Conservation (phyloP, 1,284 basidiomycete genomes). For the Coniophora puteana region DNA sequence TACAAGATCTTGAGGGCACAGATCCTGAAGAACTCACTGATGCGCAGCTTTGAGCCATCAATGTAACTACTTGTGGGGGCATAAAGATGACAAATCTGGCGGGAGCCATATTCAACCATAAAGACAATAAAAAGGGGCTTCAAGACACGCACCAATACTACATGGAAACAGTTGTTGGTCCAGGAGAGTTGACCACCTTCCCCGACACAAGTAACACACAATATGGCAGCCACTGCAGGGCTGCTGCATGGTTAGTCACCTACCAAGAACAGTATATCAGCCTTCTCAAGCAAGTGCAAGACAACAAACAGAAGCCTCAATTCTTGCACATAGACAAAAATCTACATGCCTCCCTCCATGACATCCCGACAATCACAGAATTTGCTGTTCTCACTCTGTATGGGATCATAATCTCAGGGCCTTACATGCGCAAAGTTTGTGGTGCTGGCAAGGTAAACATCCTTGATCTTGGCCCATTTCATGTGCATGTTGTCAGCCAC, state of each 20-base stretch:
- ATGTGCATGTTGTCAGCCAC: constrained; percentile 17
- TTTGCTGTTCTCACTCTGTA: constrained; percentile 30
- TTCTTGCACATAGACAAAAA: too few species aligned
- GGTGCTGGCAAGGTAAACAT: constrained; percentile 14
- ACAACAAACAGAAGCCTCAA: too few species aligned
- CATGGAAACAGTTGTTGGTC: background rate
- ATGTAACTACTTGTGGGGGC: constrained; percentile 18
- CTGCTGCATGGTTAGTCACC: constrained; percentile 14
- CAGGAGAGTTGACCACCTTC: constrained; percentile 3
- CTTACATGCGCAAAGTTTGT: constrained; percentile 27
- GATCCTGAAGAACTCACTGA: constrained; percentile 8
- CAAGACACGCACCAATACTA: constrained; percentile 13
- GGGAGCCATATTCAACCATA: constrained; percentile 23
- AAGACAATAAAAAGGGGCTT: constrained; percentile 27
- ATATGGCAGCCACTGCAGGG: constrained; percentile 23
- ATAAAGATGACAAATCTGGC: constrained; percentile 22
- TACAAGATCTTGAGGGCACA: too few species aligned
- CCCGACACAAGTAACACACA: constrained; percentile 24
- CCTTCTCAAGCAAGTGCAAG: too few species aligned
- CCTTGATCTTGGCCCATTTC: constrained; percentile 23
- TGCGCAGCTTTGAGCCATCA: constrained; percentile 10
- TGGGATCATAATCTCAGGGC: constrained; percentile 23
- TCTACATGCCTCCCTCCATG: too few species aligned
- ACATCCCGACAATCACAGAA: too few species aligned
- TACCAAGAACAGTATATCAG: background rate